These are phyloP conservation scores for Diutina neorugosa DNA, from an alignment of 1,139 yeast genomes.

Conservation along the genomic window DNA sequence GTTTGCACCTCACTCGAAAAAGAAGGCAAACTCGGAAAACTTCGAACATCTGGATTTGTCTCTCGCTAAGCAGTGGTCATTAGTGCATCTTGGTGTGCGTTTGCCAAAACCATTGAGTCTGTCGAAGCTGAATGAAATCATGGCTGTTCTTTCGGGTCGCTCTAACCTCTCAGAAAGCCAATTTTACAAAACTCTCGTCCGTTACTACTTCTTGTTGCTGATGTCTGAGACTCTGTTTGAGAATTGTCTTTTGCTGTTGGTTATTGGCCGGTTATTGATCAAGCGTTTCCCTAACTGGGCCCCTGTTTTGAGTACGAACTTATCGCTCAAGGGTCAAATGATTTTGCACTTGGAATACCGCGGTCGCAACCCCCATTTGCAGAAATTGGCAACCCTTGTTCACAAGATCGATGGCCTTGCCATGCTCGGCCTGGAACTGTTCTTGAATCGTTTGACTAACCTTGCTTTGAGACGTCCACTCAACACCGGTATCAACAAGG, in stretches of 20 bases:
- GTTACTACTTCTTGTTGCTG: background rate
- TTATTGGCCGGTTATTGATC: background rate
- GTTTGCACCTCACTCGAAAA: background rate
- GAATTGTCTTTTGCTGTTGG: background rate
- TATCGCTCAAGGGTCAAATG: background rate
- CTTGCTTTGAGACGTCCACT: background rate
- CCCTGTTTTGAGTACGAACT: background rate
- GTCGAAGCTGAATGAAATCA: background rate
- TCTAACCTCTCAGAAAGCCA: background rate
- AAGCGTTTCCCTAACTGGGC: background rate
- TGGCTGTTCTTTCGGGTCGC: background rate
- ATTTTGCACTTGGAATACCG: conserved; percentile 3
- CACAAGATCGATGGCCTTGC: background rate
- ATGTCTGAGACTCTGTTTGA: background rate
- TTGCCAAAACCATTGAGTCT: background rate
- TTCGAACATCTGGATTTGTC: background rate
- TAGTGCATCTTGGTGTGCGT: background rate
- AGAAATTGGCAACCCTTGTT: background rate
- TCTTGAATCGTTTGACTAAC: background rate
- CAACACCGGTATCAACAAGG: background rate
- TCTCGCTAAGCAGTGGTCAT: background rate
- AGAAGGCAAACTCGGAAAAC: background rate
- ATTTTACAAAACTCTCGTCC: background rate
- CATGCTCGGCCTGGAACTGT: conserved; percentile 1
- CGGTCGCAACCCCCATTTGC: background rate